Conservation (phyloP, 495 filamentous ascomycete genomes). For the Clavariopsis aquatica region DNA sequence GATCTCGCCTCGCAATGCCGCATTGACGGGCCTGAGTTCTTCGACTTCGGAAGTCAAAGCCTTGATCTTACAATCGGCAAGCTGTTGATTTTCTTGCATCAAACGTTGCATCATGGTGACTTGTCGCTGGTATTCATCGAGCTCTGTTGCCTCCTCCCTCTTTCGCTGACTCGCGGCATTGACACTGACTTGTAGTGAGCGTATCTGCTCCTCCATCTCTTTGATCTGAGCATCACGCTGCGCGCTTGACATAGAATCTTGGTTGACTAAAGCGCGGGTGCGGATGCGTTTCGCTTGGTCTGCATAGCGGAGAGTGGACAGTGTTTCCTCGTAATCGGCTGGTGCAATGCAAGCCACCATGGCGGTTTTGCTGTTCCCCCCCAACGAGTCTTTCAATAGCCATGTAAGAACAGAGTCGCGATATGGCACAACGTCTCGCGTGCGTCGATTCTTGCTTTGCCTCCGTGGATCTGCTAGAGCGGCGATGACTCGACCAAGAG, state of each 20-base stretch:
- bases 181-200: constrained; percentile 72
- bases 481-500: constrained; percentile 94
- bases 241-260: constrained; percentile 81
- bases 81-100: constrained; percentile 88
- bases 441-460: constrained; percentile 17
- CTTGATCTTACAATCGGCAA: constrained; percentile 88
- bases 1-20: constrained; percentile 76
- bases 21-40: constrained; percentile 43
- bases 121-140: constrained; percentile 89
- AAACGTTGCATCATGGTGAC: constrained; percentile 84
- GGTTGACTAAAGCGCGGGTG: constrained; percentile 93
- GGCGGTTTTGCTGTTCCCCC: constrained; percentile 94
- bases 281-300: constrained; percentile 98
- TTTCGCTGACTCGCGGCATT: constrained; percentile 53
- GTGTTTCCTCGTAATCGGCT: constrained; percentile 94
- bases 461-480: constrained; percentile 83
- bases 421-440: constrained; percentile 80
- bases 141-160: constrained; percentile 61
- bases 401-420: constrained; percentile 97
- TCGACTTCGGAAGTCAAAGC: constrained; percentile 71
- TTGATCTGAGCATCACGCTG: constrained; percentile 91
- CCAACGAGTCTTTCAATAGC: constrained; percentile 91
- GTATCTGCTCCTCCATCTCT: constrained; percentile 92
- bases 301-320: constrained; percentile 93
- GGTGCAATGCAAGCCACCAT: constrained; percentile 99